These are phyloP conservation scores for Chlamydomonas sp. DNA, from an alignment of 139 green algal species.

Conservation along the genomic window DNA sequence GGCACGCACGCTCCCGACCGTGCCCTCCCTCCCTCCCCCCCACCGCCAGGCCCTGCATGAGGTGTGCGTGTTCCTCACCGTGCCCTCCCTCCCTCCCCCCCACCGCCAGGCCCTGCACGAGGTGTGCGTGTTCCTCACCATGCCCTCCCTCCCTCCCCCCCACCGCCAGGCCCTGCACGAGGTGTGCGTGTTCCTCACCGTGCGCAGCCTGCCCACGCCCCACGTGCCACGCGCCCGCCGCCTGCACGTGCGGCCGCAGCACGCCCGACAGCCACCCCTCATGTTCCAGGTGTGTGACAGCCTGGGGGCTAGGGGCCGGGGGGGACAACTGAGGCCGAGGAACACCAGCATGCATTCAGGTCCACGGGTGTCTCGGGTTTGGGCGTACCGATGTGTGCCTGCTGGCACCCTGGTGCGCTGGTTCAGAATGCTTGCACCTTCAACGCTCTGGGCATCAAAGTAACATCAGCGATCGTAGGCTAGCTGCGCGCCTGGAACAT, in stretches of 20 bases:
- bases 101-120: too few species aligned
- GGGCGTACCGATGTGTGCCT: too few species aligned
- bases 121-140: conserved; percentile 5
- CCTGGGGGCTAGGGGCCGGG: not conserved
- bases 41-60: too few species aligned
- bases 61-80: conserved; percentile 15
- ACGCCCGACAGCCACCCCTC: conserved; percentile 13
- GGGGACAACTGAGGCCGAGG: too few species aligned
- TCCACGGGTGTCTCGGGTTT: too few species aligned
- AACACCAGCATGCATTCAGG: too few species aligned
- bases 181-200: conserved; percentile 49
- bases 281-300: conserved; percentile 47
- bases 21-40: not conserved
- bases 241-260: conserved; percentile 42
- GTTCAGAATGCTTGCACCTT: too few species aligned
- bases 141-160: not conserved
- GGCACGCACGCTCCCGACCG: too few species aligned
- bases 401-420: too few species aligned
- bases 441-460: too few species aligned
- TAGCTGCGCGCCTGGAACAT: too few species aligned
- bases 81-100: conserved; percentile 30
- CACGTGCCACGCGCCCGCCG: conserved; percentile 28
- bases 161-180: conserved; percentile 19
- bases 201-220: conserved; percentile 55
- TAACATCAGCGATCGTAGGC: too few species aligned